A percentile compares a stretch with the other conserved stretches of the same genome.
phyloP scores from a whole-genome alignment of 2,329 filamentous ascomycete species.

The Lachnellula hyalina region DNA sequence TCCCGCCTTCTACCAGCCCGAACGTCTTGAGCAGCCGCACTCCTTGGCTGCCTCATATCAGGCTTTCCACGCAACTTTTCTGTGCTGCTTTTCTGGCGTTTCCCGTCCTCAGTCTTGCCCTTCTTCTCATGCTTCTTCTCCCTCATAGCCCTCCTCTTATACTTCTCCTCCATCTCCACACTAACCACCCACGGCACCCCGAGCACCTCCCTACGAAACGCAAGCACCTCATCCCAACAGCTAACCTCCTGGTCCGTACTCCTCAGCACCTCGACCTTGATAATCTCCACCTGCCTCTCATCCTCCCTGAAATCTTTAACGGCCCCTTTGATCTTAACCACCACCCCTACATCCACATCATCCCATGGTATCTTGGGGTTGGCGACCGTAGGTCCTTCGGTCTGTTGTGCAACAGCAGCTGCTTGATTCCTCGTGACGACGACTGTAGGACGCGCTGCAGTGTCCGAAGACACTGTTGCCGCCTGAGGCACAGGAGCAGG shows the following conservation, averaged over 20 bases:
- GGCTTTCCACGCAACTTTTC: background rate
- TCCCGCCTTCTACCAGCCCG: background rate
- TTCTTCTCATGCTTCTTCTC: constrained; percentile 4
- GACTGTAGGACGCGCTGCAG: background rate
- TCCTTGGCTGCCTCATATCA: background rate
- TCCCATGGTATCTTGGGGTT: constrained; percentile 24
- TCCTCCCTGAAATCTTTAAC: constrained; percentile 43
- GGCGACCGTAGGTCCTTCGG: constrained; percentile 55
- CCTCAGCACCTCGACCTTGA: constrained; percentile 43
- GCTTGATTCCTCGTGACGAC: constrained; percentile 31
- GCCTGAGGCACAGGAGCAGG: constrained; percentile 9
- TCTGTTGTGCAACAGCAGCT: constrained; percentile 31
- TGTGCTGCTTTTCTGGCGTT: background rate
- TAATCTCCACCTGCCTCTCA: constrained; percentile 47
- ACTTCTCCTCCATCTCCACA: constrained; percentile 43
- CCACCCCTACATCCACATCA: constrained; percentile 44
- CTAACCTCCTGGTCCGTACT: constrained; percentile 52
- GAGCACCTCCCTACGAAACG: constrained; percentile 48
- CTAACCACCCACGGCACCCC: constrained; percentile 50
- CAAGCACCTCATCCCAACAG: constrained; percentile 52
- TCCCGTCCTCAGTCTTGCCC: background rate
- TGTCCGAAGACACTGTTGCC: background rate
- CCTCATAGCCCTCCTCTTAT: constrained; percentile 24
- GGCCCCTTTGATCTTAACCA: constrained; percentile 53
- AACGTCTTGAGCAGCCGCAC: background rate